Evolutionary conservation across 2,329 filamentous ascomycete genomes (phyloP).

Genomic region (Tolypocladium endophyticum): DNA sequence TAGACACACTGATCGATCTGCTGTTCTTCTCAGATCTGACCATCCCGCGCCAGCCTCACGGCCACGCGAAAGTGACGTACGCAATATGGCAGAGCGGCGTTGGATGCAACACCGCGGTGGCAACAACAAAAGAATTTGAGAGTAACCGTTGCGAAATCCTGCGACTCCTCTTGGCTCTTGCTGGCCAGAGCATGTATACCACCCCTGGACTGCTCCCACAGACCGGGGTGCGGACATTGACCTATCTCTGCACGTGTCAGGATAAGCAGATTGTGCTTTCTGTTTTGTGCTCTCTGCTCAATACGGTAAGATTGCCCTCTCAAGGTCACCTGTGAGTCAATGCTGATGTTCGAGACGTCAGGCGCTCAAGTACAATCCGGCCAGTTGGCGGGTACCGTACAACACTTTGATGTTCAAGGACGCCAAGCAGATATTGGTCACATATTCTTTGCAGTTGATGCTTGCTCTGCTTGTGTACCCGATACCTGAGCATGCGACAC

Average conservation of each 20-base stretch:
- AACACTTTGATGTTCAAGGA: conserved; percentile 89
- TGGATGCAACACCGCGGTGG: conserved; percentile 81
- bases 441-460: conserved; percentile 85
- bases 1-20: conserved; percentile 80
- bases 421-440: conserved; percentile 79
- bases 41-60: conserved; percentile 59
- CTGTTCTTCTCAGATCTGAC: conserved; percentile 90
- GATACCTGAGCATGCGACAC: conserved; percentile 62
- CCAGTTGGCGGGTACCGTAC: conserved; percentile 87
- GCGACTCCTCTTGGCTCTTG: conserved; percentile 72
- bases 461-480: conserved; percentile 78
- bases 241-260: conserved; percentile 76
- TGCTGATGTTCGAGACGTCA: conserved; percentile 22
- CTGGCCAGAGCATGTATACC: conserved; percentile 91
- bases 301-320: conserved; percentile 55
- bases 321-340: background rate
- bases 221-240: conserved; percentile 72
- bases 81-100: conserved; percentile 98
- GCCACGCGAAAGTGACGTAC: conserved; percentile 74
- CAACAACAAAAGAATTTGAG: conserved; percentile 84
- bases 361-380: conserved; percentile 93
- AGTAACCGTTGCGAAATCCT: conserved; percentile 87
- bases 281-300: conserved; percentile 81
- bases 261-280: conserved; percentile 91
- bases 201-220: conserved; percentile 69